A percentile compares a stretch with the other conserved stretches of the same genome.
Evolutionary conservation across 2,329 filamentous ascomycete genomes (phyloP).

Genomic region (Colletotrichum gigasporum): DNA sequence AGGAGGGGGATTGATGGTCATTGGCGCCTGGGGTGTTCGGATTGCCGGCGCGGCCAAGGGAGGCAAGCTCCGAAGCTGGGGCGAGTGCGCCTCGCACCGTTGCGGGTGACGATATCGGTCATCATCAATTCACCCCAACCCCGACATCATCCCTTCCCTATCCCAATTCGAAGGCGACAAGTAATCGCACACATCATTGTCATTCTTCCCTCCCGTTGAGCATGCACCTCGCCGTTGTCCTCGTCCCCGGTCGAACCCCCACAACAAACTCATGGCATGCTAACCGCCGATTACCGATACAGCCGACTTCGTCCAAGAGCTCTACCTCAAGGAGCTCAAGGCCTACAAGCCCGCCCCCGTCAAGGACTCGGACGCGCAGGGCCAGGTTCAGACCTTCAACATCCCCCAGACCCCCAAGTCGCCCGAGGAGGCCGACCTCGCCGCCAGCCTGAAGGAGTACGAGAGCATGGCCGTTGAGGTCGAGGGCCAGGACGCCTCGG

Average conservation of each 20-base stretch:
- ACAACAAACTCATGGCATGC: no score
- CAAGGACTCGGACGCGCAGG: slow-evolving; percentile 88
- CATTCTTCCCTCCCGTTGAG: background rate
- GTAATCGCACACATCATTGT: background rate
- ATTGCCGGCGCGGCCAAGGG: slow-evolving; percentile 24
- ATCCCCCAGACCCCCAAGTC: slow-evolving; percentile 84
- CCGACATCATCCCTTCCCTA: background rate
- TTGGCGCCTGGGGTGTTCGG: slow-evolving; percentile 2
- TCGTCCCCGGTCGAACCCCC: background rate
- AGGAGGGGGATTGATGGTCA: background rate
- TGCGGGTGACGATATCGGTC: slow-evolving; percentile 16
- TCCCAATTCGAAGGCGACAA: background rate
- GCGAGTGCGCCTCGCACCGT: background rate
- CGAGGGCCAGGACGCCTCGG: slow-evolving; percentile 79
- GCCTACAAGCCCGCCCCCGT: slow-evolving; percentile 87
- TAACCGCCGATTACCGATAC: slow-evolving; percentile 30
- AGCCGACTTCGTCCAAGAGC: slow-evolving; percentile 98
- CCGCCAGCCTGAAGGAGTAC: slow-evolving; percentile 92
- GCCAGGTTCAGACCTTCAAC: slow-evolving; percentile 89
- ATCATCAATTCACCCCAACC: background rate
- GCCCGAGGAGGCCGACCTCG: slow-evolving; percentile 93
- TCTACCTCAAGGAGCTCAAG: slow-evolving; percentile 97
- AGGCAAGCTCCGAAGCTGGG: slow-evolving; percentile 27
- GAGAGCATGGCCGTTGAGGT: slow-evolving; percentile 94
- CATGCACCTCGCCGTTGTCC: background rate